Evolutionary conservation across 2,329 filamentous ascomycete genomes (phyloP), one percentile per base, ranked within the genome.

Genomic region (Hymenoscyphus fructigenus): DNA sequence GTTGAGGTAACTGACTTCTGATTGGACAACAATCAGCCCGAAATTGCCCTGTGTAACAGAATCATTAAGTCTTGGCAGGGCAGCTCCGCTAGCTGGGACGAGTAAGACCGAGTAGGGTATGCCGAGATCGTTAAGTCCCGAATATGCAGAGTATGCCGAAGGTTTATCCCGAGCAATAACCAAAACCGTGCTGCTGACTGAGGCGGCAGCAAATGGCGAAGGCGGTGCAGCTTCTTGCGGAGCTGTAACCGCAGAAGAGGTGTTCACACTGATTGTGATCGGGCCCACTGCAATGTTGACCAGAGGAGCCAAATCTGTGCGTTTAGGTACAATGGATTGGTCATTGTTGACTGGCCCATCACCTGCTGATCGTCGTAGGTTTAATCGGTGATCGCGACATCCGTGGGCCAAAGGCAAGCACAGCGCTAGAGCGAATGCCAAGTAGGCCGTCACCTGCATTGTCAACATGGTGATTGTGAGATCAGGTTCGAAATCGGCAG

Each of bases 61-160:
- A 9, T 78, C 76, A 70, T 83, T 86, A 50, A 88, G 79, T 0
- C 75, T 68, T 0, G 85, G 85, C 29, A 88, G 79, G 26, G 76
- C 66, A 10, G 78, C 76, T 23, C 85, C 85, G 5, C 72, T 71
- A 69, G 83, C 78, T 10, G 84, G 84, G 26, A 88, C 84, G 23
- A 82, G 70, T 17, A 87, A 70, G 9, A 80, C 78, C 68, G 85
- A 77, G 70, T 80, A 87, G 1, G 85, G 84, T 65, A 88, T 88
- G 47, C 85, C 85, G 70, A 88, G 87, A 66, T 79, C 84, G 69
- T 84, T 82, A 9, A 88, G 78, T 32, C 85, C 85, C 12, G 80
- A 80, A 53, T 80, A 81, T 36, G 82, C 81, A 34, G 81, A 80
- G 17, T 75, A 75, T 20, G 82, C 82, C 2, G 82, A 78, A 34